Percentiles rank a stretch among this genome's conserved stretches.
Evolutionary conservation across 208 protist genomes (phyloP).

Genomic region (Vickermania spadyakhi): DNA sequence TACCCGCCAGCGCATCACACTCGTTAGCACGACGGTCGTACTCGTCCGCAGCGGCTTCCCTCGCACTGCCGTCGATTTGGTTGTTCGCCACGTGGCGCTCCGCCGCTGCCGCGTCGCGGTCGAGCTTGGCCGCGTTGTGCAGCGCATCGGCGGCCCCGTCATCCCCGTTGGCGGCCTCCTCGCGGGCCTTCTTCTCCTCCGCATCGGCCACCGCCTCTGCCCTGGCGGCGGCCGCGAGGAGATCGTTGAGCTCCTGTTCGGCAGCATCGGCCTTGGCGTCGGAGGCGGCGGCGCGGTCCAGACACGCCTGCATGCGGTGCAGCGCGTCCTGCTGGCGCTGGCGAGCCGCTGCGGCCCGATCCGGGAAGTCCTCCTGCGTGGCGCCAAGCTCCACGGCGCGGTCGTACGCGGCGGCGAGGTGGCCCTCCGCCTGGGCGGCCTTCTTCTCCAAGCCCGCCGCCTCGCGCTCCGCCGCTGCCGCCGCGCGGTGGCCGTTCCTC

Average conservation of each 20-base stretch:
- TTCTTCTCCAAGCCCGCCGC: neutral
- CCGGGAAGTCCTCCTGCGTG: conserved; percentile 10
- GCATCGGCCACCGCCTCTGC: conserved; percentile 4
- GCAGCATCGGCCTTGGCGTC: neutral
- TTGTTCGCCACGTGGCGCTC: neutral
- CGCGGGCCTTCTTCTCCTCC: conserved; percentile 9
- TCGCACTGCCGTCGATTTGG: neutral
- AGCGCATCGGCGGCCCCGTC: neutral
- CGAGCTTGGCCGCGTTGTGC: neutral
- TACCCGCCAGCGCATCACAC: neutral
- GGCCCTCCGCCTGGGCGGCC: neutral
- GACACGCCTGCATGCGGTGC: neutral
- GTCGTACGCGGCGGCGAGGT: conserved; percentile 7
- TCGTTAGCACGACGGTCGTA: neutral
- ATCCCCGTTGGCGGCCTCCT: conserved; percentile 10
- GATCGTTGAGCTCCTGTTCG: conserved; percentile 3
- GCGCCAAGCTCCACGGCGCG: conserved; percentile 16
- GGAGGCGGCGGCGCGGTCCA: neutral
- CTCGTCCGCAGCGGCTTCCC: neutral
- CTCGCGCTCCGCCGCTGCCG: neutral
- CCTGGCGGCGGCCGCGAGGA: conserved; percentile 12
- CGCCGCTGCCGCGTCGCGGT: neutral
- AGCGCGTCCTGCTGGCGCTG: conserved; percentile 4
- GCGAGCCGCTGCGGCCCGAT: conserved; percentile 7
- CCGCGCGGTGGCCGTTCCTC: neutral